phyloP scores from a whole-genome alignment of 441 rosid genomes.

The Eutrema salsugineum region DNA sequence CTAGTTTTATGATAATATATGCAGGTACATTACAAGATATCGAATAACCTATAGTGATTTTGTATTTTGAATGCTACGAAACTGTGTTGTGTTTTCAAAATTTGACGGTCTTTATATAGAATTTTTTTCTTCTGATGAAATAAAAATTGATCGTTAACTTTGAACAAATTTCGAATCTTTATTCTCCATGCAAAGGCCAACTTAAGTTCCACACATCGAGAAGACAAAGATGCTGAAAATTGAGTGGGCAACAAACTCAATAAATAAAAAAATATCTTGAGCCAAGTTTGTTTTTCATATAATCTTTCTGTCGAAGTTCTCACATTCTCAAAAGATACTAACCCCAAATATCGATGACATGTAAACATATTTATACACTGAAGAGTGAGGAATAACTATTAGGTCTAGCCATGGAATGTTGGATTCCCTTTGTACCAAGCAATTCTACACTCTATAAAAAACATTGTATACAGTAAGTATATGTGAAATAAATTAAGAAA shows the following conservation, averaged over 20 bases:
- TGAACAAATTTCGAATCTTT: not conserved
- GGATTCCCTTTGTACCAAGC: slow-evolving; percentile 39
- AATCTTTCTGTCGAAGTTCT: slow-evolving; percentile 3
- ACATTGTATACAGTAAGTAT: not conserved
- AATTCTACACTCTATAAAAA: not conserved
- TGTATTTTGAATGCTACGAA: not conserved
- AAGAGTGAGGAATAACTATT: too few species aligned
- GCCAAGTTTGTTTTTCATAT: not conserved
- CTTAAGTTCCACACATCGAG: slow-evolving; percentile 19
- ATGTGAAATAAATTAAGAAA: not conserved
- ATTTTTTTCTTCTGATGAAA: too few species aligned
- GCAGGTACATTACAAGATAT: not conserved
- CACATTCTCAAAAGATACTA: slow-evolving; percentile 17
- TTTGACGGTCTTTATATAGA: not conserved
- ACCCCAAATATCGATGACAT: not conserved
- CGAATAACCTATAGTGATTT: not conserved
- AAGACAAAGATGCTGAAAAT: slow-evolving; percentile 32
- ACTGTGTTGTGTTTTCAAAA: not conserved
- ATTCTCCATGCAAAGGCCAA: not conserved
- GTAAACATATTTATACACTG: not conserved
- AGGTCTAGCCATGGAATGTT: slow-evolving; percentile 37
- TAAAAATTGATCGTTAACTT: not conserved
- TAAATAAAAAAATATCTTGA: not conserved
- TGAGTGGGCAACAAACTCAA: slow-evolving; percentile 22
- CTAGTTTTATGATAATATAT: not conserved